These are phyloP conservation scores for Phylloporus sp. DNA, from an alignment of 768 basidiomycete species.

Conservation along the genomic window DNA sequence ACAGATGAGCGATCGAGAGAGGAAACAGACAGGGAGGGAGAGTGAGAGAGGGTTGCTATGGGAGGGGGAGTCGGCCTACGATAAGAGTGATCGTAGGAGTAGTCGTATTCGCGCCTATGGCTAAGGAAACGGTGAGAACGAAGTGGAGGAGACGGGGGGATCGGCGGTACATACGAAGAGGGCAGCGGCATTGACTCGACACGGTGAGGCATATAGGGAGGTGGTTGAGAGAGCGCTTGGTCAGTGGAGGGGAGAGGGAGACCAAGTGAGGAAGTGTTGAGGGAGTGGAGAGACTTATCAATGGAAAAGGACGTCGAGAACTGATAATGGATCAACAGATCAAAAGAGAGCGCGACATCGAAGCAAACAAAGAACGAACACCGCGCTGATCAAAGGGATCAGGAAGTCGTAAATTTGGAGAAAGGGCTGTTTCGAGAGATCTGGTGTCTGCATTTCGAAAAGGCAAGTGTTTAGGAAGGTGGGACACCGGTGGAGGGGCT, in stretches of 20 bases:
- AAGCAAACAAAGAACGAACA: slow-evolving; percentile 34
- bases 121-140: slow-evolving; percentile 30
- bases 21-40: slow-evolving; percentile 56
- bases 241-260: slow-evolving; percentile 13
- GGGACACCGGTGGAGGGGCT: slow-evolving; percentile 19
- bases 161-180: slow-evolving; percentile 30
- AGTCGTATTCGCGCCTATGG: slow-evolving; percentile 36
- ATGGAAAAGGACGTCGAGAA: slow-evolving; percentile 31
- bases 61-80: slow-evolving; percentile 44
- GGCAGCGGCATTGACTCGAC: slow-evolving; percentile 37
- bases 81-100: slow-evolving; percentile 37
- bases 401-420: slow-evolving; percentile 31
- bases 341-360: slow-evolving; percentile 34
- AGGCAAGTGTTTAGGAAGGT: slow-evolving; percentile 26
- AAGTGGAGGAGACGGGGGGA: slow-evolving; percentile 21
- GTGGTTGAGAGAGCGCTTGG: slow-evolving; percentile 12
- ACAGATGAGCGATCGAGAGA: slow-evolving; percentile 57
- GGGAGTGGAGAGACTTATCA: slow-evolving; percentile 34
- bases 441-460: slow-evolving; percentile 29
- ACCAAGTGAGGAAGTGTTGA: slow-evolving; percentile 21
- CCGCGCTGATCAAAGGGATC: slow-evolving; percentile 33
- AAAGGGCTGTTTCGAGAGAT: slow-evolving; percentile 31
- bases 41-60: slow-evolving; percentile 49
- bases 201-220: slow-evolving; percentile 46
- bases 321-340: slow-evolving; percentile 38